These are phyloP conservation scores for Setaria italica DNA, from an alignment of 202 grass and related monocot genomes.

Conservation along the genomic window DNA sequence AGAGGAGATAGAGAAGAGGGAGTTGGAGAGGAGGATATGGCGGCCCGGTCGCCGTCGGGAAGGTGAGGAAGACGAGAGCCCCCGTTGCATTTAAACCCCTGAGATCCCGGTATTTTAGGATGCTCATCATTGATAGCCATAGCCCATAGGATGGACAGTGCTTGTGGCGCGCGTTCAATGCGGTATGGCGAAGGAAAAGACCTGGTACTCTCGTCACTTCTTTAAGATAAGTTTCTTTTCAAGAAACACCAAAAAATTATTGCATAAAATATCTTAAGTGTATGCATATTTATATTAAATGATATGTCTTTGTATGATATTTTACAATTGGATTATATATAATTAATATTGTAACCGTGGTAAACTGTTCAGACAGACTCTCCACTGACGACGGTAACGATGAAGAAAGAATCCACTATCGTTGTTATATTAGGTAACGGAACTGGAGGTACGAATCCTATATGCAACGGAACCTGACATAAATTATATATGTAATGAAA, in stretches of 20 bases:
- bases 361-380: no score
- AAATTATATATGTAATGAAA: no score
- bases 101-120: conserved; percentile 43
- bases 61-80: conserved; percentile 48
- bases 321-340: no score
- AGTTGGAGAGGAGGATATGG: conserved; percentile 45
- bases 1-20: conserved; percentile 12
- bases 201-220: not conserved
- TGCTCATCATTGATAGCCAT: conserved; percentile 34
- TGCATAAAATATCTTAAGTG: no score
- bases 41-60: conserved; percentile 64
- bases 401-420: no score
- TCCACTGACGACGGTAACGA: no score
- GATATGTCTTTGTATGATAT: no score
- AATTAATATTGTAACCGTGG: no score
- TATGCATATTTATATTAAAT: no score
- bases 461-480: no score
- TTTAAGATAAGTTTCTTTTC: not conserved
- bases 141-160: not conserved
- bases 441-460: no score
- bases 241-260: not conserved
- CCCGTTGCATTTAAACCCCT: conserved; percentile 59
- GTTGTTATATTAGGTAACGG: no score
- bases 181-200: conserved; percentile 9
- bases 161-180: conserved; percentile 18